Conservation (phyloP, 805 yeast genomes). For the Kluyveromyces aestuarii region DNA sequence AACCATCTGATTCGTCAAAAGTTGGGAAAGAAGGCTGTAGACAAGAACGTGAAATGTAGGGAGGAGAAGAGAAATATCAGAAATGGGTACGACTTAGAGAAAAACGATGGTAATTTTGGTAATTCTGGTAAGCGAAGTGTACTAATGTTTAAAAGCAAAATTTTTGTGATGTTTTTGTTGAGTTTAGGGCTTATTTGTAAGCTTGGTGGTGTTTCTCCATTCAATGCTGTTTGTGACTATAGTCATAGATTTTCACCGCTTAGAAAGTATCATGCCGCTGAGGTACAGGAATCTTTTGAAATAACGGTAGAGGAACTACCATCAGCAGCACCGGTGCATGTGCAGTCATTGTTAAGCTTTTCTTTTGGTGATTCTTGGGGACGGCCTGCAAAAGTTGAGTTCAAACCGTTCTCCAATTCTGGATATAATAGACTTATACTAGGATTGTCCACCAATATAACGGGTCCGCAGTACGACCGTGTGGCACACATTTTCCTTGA, state of each 20-base stretch:
- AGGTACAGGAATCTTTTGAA: conserved; percentile 6
- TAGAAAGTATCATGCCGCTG: too few relatives aligned
- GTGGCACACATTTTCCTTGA: conserved; percentile 53
- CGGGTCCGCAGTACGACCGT: conserved; percentile 58
- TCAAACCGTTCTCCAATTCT: conserved; percentile 37
- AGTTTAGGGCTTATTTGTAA: neutral
- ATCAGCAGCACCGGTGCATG: conserved; percentile 29
- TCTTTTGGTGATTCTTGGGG: conserved; percentile 58
- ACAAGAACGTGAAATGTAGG: neutral
- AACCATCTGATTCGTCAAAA: neutral
- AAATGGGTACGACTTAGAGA: neutral
- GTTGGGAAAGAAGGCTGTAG: neutral
- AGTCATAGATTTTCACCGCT: too few relatives aligned
- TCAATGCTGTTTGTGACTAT: too few relatives aligned
- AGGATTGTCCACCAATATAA: conserved; percentile 42
- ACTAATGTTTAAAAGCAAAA: too few relatives aligned
- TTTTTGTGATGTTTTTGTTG: neutral
- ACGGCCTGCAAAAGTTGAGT: conserved; percentile 35
- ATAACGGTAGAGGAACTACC: conserved; percentile 8
- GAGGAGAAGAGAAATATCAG: neutral
- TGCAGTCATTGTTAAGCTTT: conserved; percentile 34
- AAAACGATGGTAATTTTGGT: neutral
- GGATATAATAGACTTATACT: conserved; percentile 46
- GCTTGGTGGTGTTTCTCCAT: neutral
- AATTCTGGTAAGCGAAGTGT: too few relatives aligned